These are phyloP conservation scores for Mycena metata DNA, from an alignment of 768 basidiomycete species.

Conservation along the genomic window DNA sequence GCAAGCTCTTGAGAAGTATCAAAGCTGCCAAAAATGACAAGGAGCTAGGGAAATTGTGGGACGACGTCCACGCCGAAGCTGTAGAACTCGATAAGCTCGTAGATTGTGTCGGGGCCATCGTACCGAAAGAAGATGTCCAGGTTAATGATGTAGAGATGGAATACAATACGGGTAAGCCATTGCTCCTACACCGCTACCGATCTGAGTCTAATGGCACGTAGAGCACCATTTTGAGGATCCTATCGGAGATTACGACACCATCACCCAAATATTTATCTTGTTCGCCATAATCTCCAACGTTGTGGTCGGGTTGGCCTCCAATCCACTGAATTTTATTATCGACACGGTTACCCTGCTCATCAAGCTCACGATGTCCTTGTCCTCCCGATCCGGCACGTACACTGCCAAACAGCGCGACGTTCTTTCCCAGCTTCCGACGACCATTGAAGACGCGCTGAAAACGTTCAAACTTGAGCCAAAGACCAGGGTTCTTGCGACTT, in stretches of 20 bases:
- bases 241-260: conserved; percentile 22
- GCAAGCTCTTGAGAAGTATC: conserved; percentile 28
- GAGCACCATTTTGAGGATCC: conserved; percentile 37
- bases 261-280: conserved; percentile 29
- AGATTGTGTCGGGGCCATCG: conserved; percentile 27
- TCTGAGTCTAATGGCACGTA: conserved; percentile 15
- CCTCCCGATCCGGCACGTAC: conserved; percentile 13
- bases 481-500: conserved; percentile 31
- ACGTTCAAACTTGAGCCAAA: conserved; percentile 34
- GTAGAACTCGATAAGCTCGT: conserved; percentile 28
- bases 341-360: conserved; percentile 33
- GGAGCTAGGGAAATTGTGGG: conserved; percentile 21
- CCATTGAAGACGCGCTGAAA: conserved; percentile 30
- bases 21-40: conserved; percentile 27
- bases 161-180: conserved; percentile 29
- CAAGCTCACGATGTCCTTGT: conserved; percentile 31
- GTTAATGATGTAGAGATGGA: conserved; percentile 5
- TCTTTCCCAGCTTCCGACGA: conserved; percentile 32
- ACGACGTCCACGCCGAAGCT: conserved; percentile 29
- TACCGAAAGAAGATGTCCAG: conserved; percentile 20
- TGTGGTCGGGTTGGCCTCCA: conserved; percentile 29
- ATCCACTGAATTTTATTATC: conserved; percentile 36
- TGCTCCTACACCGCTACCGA: not conserved
- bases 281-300: conserved; percentile 31
- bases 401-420: conserved; percentile 10